Conservation (phyloP, 1,139 yeast genomes). For the Blastobotrys malaysiensis region DNA sequence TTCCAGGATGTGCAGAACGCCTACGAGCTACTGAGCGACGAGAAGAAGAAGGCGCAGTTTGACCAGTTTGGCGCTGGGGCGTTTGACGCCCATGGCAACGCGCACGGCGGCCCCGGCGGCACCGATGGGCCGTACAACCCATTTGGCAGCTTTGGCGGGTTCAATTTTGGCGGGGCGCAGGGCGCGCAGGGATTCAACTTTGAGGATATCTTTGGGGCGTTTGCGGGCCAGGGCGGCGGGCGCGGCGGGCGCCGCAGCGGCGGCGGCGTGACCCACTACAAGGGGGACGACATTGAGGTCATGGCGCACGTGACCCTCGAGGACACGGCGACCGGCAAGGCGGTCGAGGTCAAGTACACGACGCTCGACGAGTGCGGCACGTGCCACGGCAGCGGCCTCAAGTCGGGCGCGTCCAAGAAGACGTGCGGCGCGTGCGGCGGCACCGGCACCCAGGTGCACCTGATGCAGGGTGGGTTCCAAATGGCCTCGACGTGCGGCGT, state of each 20-base stretch:
- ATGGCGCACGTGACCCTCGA: conserved; percentile 69
- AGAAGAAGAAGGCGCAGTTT: conserved; percentile 79
- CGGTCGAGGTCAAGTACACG: conserved; percentile 61
- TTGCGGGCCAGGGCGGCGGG: conserved; percentile 40
- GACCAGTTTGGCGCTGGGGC: conserved; percentile 91
- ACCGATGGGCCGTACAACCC: conserved; percentile 35
- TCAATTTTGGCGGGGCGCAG: conserved; percentile 52
- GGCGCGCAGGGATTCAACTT: conserved; percentile 48
- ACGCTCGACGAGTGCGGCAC: conserved; percentile 73
- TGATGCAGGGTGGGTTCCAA: conserved; percentile 89
- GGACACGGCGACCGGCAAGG: conserved; percentile 78
- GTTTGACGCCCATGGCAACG: conserved; percentile 60
- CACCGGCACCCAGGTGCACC: conserved; percentile 82
- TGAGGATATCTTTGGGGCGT: conserved; percentile 85
- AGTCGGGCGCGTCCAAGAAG: conserved; percentile 65
- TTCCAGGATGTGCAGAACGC: conserved; percentile 94
- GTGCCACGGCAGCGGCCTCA: conserved; percentile 83
- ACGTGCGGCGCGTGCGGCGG: conserved; percentile 92
- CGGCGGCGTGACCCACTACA: conserved; percentile 57
- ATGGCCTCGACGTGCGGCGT: conserved; percentile 90
- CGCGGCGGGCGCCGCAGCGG: conserved; percentile 31
- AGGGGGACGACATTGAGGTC: conserved; percentile 87
- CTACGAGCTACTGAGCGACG: conserved; percentile 84
- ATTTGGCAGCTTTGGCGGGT: conserved; percentile 35
- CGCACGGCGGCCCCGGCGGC: conserved; percentile 32